These are phyloP conservation scores for Cnidoscolus chayamansa DNA, from an alignment of 441 rosid genomes.

Conservation along the genomic window DNA sequence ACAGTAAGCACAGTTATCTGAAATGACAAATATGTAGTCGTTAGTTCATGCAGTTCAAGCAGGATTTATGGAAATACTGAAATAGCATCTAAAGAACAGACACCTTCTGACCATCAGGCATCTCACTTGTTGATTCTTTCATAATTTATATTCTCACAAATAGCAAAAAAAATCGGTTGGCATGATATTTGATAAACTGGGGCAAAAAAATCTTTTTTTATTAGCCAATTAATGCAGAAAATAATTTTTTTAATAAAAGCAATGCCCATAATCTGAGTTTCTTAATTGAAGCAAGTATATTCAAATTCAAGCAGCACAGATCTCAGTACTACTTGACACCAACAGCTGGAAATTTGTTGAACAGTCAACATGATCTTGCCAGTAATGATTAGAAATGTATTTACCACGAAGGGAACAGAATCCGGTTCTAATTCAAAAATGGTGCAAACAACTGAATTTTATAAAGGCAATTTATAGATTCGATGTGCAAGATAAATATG, in stretches of 20 bases:
- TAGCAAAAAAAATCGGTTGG: too few relatives aligned
- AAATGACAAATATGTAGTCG: slow-evolving; percentile 14
- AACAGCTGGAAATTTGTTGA: not conserved
- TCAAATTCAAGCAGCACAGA: not conserved
- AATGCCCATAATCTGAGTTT: not conserved
- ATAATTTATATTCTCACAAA: not conserved
- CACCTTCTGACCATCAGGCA: not conserved
- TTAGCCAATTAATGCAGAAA: not conserved
- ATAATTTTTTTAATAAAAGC: not conserved
- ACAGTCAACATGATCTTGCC: not conserved
- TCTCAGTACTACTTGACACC: not conserved
- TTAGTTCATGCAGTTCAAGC: not conserved
- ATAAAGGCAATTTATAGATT: not conserved
- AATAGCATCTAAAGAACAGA: not conserved
- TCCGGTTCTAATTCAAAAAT: not conserved
- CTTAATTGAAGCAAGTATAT: not conserved
- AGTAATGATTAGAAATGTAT: not conserved
- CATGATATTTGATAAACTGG: not conserved
- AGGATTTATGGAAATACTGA: not conserved
- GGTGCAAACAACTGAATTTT: not conserved
- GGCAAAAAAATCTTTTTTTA: not conserved
- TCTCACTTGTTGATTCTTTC: not conserved
- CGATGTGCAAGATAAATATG: not conserved
- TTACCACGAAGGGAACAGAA: not conserved
- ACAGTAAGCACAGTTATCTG: slow-evolving; percentile 85